Evolutionary conservation across 306 rosid species (phyloP).

Genomic region (Castanospermum australe): DNA sequence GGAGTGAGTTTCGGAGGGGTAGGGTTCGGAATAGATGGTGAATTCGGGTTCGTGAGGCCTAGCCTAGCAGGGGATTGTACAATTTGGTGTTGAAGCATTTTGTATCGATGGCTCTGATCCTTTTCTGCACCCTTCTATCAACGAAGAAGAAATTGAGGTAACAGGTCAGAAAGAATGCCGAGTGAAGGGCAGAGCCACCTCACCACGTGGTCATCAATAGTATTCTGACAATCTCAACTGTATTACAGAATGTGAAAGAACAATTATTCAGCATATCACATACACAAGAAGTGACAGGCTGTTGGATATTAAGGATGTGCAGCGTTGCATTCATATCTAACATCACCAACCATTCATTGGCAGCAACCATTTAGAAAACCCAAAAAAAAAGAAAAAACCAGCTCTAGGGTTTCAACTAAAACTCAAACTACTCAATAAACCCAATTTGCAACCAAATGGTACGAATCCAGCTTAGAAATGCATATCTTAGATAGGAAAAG

Average conservation of each 20-base stretch:
- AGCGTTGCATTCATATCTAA: not conserved
- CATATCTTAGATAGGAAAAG: no score
- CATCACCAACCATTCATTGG: not conserved
- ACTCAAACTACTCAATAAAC: no score
- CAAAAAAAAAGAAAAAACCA: no score
- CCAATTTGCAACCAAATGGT: no score
- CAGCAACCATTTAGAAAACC: not conserved
- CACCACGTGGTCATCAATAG: not conserved
- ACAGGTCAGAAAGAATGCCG: not conserved
- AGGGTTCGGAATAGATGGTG: conserved; percentile 72
- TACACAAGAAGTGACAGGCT: not conserved
- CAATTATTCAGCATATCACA: not conserved
- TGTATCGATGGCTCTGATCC: not conserved
- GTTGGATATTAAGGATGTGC: not conserved
- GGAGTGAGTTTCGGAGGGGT: conserved; percentile 75
- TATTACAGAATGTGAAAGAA: not conserved
- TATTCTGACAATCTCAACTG: not conserved
- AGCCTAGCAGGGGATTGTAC: conserved; percentile 89
- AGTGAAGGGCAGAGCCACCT: not conserved
- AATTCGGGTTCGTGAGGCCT: conserved; percentile 77
- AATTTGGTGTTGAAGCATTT: conserved; percentile 79
- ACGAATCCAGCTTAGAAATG: not conserved
- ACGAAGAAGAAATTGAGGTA: not conserved
- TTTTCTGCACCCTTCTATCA: not conserved
- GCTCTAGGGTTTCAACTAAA: no score